Conservation (phyloP, 371 early-diverging fungal genomes). For the Mortierella sp. region DNA sequence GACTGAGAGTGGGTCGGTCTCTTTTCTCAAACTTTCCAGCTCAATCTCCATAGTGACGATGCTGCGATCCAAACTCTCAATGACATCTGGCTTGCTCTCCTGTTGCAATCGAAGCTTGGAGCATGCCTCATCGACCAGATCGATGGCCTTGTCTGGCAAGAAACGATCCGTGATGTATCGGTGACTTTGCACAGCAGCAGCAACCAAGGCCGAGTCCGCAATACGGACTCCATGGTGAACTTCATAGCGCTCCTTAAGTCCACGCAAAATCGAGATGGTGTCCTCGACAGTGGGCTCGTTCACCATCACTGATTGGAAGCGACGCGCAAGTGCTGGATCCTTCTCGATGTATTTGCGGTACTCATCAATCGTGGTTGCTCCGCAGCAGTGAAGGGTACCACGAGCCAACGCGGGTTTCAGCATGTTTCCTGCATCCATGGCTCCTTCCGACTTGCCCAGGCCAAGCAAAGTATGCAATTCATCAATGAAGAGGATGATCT, state of each 20-base stretch:
- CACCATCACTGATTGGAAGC: constrained; percentile 87
- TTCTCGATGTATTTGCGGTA: constrained; percentile 86
- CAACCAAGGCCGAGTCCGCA: constrained; percentile 83
- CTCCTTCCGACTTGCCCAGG: constrained; percentile 81
- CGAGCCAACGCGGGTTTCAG: constrained; percentile 90
- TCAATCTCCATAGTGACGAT: constrained; percentile 83
- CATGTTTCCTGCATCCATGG: constrained; percentile 85
- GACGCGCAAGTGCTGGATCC: constrained; percentile 88
- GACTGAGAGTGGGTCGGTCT: constrained; percentile 74
- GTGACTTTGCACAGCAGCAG: constrained; percentile 82
- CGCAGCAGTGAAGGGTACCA: constrained; percentile 84
- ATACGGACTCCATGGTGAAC: constrained; percentile 90
- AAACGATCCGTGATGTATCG: constrained; percentile 84
- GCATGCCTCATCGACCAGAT: constrained; percentile 91
- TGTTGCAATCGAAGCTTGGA: constrained; percentile 82
- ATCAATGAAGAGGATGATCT: constrained; percentile 87
- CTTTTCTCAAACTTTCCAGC: constrained; percentile 78
- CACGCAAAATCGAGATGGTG: constrained; percentile 82
- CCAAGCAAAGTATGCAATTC: constrained; percentile 87
- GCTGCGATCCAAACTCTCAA: constrained; percentile 78
- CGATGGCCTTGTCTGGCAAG: constrained; percentile 86
- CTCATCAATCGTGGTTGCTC: constrained; percentile 92
- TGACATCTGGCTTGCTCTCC: constrained; percentile 85
- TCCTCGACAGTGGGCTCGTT: constrained; percentile 78
- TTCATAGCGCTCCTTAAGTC: constrained; percentile 83